Evolutionary conservation across 768 basidiomycete genomes (phyloP).

Genomic region (Austroboletus eburneus): DNA sequence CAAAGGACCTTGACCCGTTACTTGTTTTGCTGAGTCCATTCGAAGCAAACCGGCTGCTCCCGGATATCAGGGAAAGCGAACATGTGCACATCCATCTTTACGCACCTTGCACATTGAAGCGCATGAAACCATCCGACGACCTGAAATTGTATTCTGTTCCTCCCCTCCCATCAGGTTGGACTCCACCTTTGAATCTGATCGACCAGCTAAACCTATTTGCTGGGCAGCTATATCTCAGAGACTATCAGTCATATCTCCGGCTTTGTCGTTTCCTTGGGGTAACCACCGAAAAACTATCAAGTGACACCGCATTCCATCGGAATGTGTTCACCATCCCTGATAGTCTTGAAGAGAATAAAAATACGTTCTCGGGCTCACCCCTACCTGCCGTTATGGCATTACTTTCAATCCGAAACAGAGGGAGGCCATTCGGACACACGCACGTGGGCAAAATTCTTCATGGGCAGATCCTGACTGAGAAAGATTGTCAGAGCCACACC

Average conservation of each 20-base stretch:
- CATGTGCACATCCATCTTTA: slow-evolving; percentile 38
- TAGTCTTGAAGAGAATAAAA: slow-evolving; percentile 1
- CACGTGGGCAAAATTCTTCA: no score
- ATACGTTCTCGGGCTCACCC: slow-evolving; percentile 30
- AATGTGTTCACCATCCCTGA: slow-evolving; percentile 4
- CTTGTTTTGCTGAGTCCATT: slow-evolving; percentile 19
- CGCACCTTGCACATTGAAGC: slow-evolving; percentile 32
- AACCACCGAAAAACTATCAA: not conserved
- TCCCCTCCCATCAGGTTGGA: slow-evolving; percentile 1
- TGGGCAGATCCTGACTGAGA: not conserved
- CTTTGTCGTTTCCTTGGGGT: slow-evolving; percentile 25
- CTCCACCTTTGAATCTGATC: no score
- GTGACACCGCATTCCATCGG: not conserved
- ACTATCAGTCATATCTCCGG: slow-evolving; percentile 3
- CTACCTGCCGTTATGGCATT: slow-evolving; percentile 22
- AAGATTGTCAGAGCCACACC: no score
- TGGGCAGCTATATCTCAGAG: no score
- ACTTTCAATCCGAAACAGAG: slow-evolving; percentile 33
- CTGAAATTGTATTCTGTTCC: slow-evolving; percentile 12
- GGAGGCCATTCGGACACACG: slow-evolving; percentile 2
- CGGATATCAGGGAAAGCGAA: slow-evolving; percentile 31
- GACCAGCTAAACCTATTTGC: no score
- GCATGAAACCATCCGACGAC: slow-evolving; percentile 35
- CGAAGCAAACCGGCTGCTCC: slow-evolving; percentile 34
- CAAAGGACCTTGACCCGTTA: not conserved